Base-by-base conservation (phyloP, 805 yeast species). In the Diddensiella caesifluorescens region DNA sequence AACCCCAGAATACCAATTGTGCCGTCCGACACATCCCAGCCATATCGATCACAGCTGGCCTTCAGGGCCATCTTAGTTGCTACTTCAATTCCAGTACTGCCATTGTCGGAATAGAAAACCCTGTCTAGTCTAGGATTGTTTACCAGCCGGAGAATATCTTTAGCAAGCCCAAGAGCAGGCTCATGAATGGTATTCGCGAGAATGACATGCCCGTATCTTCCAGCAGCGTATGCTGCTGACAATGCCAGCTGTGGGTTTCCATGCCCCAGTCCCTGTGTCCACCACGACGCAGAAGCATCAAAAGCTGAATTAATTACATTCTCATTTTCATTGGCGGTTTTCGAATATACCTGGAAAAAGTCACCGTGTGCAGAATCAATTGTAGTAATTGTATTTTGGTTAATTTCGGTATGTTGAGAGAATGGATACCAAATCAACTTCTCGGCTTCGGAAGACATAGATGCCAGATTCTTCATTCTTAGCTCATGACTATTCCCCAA, bases 221-320 rank as follows among this genome's bases (percentile, higher is more conserved):
- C 57, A 10, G 57, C 54, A 16, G 56, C 57, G 19, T 51, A 39
- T 2, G 57, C 54, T 9, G 56, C 55, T 3, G 55, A 41, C 5
- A 49, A 44, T 6, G 57, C 45, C 18, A 54, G 35, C 7, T 49
- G 40, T 4, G 48, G 44, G 23, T 53, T 50, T 7, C 55, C 54
- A 31, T 52, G 56, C 16, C 55, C 55, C 6, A 54, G 39, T 1
- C 56, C 54, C 28, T 54, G 57, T 15, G 57, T 54, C 58, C 58
- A 54, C 58, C 58, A 54, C 2, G 58, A 54, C 6, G 56, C 56
- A 26, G 55, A 50, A 3, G 54, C 55, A 21, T 51, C 55, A 25
- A 51, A 47, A 0, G 55, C 42, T 13, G 52, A 39, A 5, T 29
- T 12, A n/a, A 50, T 35, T 6, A 49, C 31, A 12, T 32, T n/a